Conservation (phyloP, 306 rosid species). For the Dalbergia cochinchinensis region DNA sequence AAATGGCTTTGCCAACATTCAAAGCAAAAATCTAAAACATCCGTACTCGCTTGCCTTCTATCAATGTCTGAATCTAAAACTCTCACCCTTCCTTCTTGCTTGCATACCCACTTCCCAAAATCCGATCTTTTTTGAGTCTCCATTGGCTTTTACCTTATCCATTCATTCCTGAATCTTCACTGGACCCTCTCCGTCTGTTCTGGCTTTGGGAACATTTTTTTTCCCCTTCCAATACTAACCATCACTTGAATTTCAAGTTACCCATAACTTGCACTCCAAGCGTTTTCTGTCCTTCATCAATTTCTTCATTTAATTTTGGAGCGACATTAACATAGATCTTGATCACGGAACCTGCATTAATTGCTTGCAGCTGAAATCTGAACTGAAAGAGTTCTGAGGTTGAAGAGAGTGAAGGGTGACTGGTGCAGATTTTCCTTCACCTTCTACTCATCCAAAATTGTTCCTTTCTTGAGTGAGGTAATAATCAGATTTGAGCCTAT, state of each 20-base stretch:
- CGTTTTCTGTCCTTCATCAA: background rate
- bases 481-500: slow-evolving; percentile 39
- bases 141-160: slow-evolving; percentile 9
- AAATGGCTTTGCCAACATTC: slow-evolving; percentile 45
- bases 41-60: background rate
- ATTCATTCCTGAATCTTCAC: slow-evolving; percentile 43
- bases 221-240: background rate
- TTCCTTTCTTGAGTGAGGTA: slow-evolving; percentile 47
- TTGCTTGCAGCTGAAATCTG: slow-evolving; percentile 39
- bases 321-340: slow-evolving; percentile 51
- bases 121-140: slow-evolving; percentile 1
- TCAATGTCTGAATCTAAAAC: background rate
- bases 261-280: background rate
- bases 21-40: slow-evolving; percentile 47
- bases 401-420: slow-evolving; percentile 24
- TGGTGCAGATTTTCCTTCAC: slow-evolving; percentile 42
- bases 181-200: slow-evolving; percentile 33
- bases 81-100: slow-evolving; percentile 20
- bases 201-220: slow-evolving; percentile 17
- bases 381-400: background rate
- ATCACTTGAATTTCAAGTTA: slow-evolving; percentile 11
- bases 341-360: slow-evolving; percentile 40
- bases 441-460: slow-evolving; percentile 45
- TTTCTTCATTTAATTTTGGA: background rate
- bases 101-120: slow-evolving; percentile 22